phyloP scores from a whole-genome alignment of 139 green algal species.

The Haematococcus sp. region DNA sequence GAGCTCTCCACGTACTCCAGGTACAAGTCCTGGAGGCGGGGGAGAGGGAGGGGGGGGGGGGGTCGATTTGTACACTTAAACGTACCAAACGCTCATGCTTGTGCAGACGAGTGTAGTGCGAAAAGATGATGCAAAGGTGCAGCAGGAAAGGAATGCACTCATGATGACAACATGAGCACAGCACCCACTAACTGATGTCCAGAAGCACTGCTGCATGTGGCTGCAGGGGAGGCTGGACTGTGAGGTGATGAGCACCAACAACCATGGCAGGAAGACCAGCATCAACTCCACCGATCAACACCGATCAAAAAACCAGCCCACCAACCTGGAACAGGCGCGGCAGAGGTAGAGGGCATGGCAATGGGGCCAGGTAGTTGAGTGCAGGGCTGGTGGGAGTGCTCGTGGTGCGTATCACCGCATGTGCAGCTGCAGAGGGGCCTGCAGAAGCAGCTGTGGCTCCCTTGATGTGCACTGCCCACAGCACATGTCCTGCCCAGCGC shows the following conservation, averaged over 20 bases:
- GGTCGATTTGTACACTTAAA: too few relatives aligned
- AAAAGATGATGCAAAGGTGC: neutral
- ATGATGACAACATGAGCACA: too few relatives aligned
- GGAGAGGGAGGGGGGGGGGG: too few relatives aligned
- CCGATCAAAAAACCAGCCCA: too few relatives aligned
- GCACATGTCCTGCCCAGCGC: neutral
- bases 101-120: neutral
- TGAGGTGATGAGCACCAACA: too few relatives aligned
- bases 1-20: too few relatives aligned
- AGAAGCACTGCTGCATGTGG: too few relatives aligned
- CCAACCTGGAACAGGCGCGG: constrained; percentile 32
- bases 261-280: too few relatives aligned
- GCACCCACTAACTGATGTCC: too few relatives aligned
- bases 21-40: neutral
- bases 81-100: constrained; percentile 27
- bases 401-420: neutral
- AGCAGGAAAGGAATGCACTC: too few relatives aligned
- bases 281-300: too few relatives aligned
- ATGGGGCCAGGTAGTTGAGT: neutral
- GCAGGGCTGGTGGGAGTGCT: neutral
- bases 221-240: too few relatives aligned
- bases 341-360: constrained; percentile 22
- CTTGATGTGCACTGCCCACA: neutral
- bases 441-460: neutral
- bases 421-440: neutral